phyloP scores from a whole-genome alignment of 2,329 filamentous ascomycete genomes.

The Microdochium trichocladiopsis region DNA sequence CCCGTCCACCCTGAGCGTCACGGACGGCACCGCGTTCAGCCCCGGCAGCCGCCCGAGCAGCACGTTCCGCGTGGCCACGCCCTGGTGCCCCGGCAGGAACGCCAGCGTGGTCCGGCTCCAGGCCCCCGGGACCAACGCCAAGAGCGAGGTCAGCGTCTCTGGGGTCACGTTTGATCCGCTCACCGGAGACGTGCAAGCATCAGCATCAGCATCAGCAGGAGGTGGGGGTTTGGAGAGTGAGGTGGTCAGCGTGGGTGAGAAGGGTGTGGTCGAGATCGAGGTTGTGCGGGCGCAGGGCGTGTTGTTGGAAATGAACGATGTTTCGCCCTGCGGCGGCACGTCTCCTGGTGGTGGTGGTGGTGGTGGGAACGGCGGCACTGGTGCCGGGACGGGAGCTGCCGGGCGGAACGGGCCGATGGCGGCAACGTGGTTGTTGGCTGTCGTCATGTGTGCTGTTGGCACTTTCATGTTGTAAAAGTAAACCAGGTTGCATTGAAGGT shows the following conservation, averaged over 20 bases:
- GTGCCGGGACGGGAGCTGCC: background rate
- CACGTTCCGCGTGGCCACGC: slow-evolving; percentile 17
- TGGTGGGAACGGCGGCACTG: background rate
- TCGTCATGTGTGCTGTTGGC: background rate
- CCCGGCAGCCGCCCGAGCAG: slow-evolving; percentile 15
- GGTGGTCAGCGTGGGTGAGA: slow-evolving; percentile 14
- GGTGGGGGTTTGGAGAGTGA: slow-evolving; percentile 12
- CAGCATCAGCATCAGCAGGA: slow-evolving; percentile 18
- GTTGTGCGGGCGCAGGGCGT: slow-evolving; percentile 22
- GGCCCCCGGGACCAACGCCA: slow-evolving; percentile 26
- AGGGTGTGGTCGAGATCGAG: slow-evolving; percentile 14
- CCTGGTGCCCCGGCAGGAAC: slow-evolving; percentile 15
- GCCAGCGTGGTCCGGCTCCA: slow-evolving; percentile 17
- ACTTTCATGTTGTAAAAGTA: background rate
- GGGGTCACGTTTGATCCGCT: slow-evolving; percentile 20
- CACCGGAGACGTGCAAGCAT: background rate
- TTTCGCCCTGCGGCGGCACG: background rate
- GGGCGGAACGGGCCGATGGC: background rate
- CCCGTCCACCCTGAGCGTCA: slow-evolving; percentile 21
- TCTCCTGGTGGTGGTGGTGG: background rate
- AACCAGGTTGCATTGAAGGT: too few species aligned
- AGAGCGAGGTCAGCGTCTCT: slow-evolving; percentile 21
- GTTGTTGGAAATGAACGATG: slow-evolving; percentile 15
- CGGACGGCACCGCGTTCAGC: slow-evolving; percentile 20
- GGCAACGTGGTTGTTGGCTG: background rate